A percentile compares a stretch with the other conserved stretches of the same genome.
Evolutionary conservation across 345 rosid species (phyloP).

Genomic region (Salix exigua): DNA sequence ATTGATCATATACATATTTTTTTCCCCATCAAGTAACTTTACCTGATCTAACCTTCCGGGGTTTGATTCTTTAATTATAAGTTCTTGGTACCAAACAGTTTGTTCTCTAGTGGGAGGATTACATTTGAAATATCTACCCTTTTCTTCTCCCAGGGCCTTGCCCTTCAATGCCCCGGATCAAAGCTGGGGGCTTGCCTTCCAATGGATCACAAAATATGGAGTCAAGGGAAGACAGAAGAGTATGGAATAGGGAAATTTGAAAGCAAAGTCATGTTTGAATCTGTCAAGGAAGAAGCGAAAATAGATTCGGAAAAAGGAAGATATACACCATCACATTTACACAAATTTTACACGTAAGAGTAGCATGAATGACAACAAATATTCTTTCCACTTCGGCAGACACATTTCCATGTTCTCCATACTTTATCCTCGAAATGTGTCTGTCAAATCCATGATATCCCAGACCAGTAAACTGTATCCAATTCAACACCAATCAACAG

Average conservation of each 20-base stretch:
- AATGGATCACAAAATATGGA: background rate
- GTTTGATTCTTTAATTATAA: background rate
- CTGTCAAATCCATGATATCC: background rate
- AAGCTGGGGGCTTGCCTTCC: background rate
- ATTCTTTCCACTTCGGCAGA: constrained; percentile 7
- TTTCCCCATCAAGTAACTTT: background rate
- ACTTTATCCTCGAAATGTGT: constrained; percentile 1
- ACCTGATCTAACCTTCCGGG: background rate
- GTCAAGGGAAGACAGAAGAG: background rate
- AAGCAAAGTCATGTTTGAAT: background rate
- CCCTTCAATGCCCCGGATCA: background rate
- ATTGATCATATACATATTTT: background rate
- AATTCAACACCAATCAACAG: background rate
- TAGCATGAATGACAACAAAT: constrained; percentile 1
- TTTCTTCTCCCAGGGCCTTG: background rate
- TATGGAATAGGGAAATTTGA: background rate
- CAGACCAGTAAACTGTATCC: background rate
- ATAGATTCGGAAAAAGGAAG: background rate
- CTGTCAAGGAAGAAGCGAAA: background rate
- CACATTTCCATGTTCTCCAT: constrained; percentile 8
- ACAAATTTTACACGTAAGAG: constrained; percentile 21
- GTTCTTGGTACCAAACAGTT: background rate
- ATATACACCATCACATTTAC: constrained; percentile 16
- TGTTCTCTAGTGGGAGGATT: background rate
- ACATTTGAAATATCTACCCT: background rate